phyloP scores from a whole-genome alignment of 2,329 filamentous ascomycete species.

The Chalaropsis ovoidea region DNA sequence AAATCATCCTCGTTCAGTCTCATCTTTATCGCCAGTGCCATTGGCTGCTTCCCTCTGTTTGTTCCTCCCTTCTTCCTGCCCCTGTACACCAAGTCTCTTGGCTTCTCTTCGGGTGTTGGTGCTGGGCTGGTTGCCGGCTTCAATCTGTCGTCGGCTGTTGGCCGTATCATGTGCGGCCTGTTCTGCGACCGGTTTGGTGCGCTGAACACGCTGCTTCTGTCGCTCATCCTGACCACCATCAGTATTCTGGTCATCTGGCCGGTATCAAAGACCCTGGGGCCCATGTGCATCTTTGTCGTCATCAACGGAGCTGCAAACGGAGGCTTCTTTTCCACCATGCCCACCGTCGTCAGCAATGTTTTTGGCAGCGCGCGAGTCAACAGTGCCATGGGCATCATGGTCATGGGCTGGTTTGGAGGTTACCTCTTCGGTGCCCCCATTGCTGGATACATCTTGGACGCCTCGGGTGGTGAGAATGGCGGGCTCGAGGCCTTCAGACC shows the following conservation, averaged over 20 bases:
- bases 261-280: constrained; percentile 43
- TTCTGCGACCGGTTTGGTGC: constrained; percentile 46
- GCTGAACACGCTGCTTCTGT: constrained; percentile 44
- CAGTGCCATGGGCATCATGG: constrained; percentile 52
- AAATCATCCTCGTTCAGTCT: constrained; percentile 42
- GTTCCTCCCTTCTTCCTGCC: constrained; percentile 54
- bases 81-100: constrained; percentile 46
- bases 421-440: constrained; percentile 53
- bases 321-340: constrained; percentile 54
- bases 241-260: constrained; percentile 55
- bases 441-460: constrained; percentile 49
- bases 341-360: constrained; percentile 50
- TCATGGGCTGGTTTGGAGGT: constrained; percentile 50
- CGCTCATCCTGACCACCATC: constrained; percentile 43
- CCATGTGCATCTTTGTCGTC: constrained; percentile 47
- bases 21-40: constrained; percentile 44
- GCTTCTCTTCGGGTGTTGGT: constrained; percentile 42
- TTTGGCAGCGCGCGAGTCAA: constrained; percentile 47
- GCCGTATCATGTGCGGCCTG: constrained; percentile 45
- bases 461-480: constrained; percentile 42
- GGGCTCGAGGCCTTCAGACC: constrained; percentile 47
- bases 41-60: constrained; percentile 51
- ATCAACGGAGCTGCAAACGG: constrained; percentile 53
- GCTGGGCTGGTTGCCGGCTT: constrained; percentile 52
- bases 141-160: constrained; percentile 50